A percentile compares a stretch with the other conserved stretches of the same genome.
These are phyloP conservation scores for Hypoxylon intermedium DNA, from an alignment of 495 filamentous ascomycete genomes.

Conservation along the genomic window DNA sequence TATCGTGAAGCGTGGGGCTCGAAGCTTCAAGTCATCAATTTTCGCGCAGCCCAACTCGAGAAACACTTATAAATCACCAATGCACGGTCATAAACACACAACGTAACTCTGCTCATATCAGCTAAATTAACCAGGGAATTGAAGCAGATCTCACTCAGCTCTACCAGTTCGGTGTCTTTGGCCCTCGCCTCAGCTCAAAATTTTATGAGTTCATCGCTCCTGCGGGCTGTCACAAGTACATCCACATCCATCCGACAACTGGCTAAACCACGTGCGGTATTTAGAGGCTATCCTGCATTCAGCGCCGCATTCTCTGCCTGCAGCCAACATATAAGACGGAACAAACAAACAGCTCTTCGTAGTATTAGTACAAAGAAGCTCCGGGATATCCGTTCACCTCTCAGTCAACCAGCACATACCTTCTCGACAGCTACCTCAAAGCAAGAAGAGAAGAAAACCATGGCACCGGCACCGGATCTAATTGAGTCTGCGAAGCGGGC, in stretches of 20 bases:
- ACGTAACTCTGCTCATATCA: neutral
- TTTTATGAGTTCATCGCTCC: slow-evolving; percentile 30
- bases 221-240: slow-evolving; percentile 24
- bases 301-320: neutral
- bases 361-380: neutral
- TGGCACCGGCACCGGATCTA: slow-evolving; percentile 36
- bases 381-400: slow-evolving; percentile 8
- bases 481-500: slow-evolving; percentile 85
- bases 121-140: neutral
- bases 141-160: neutral
- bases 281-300: slow-evolving; percentile 24
- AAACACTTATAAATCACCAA: neutral
- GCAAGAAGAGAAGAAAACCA: slow-evolving; percentile 8
- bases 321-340: neutral
- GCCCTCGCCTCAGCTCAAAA: slow-evolving; percentile 1
- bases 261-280: slow-evolving; percentile 34
- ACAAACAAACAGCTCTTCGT: neutral
- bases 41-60: neutral
- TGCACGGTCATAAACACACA: neutral
- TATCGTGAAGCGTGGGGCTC: slow-evolving; percentile 34
- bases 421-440: slow-evolving; percentile 12
- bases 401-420: neutral
- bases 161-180: neutral
- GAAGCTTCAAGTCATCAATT: slow-evolving; percentile 15
- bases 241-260: slow-evolving; percentile 15